Evolutionary conservation across 257 asterid genomes (phyloP), one percentile per base, ranked within the genome.

Genomic region (Ocimum tenuiflorum): DNA sequence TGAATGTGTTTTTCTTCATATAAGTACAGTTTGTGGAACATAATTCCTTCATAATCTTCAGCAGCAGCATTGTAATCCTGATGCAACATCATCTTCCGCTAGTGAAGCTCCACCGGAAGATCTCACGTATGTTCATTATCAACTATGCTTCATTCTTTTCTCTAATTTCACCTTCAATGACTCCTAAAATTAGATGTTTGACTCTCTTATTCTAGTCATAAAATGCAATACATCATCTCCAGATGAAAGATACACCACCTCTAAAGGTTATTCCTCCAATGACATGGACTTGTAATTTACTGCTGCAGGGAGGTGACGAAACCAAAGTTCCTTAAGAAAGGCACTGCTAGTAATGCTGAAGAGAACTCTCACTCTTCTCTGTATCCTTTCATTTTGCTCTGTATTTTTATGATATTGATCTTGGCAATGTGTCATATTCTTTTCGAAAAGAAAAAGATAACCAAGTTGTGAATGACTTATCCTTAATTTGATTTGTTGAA

Each of bases 401-500:
- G 2, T 9, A 1, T 42, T 56, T 48, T 17, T 70, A 27, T 60
- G 24, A 68, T 56, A 72, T 14, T 27, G 19, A 57, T 39, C 52
- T 15, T 56, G 65, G 47, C 52, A 12, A 7, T 8, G 6, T 42
- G 39, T 47, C 38, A 22, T n/a, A 7, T 23, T 60, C 6, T 22
- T 55, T 8, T 31, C 8, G 12, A 17, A 11, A n/a, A n/a, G n/a
- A 15, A 3, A 22, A 53, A 63, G 53, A 67, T 55, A 23, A 56
- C 42, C 45, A 57, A 58, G 12, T 13, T 63, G 49, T 51, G 50
- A 68, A 47, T 48, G 59, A 50, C 61, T 73, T 72, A 29, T 80
- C 94, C 89, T 91, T 88, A 74, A 86, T 36, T 8, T 60, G 58
- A 31, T 71, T 64, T 31, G 49, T 60, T 78, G 82, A 67, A 91